Base-by-base conservation (phyloP, 768 basidiomycete genomes). In the Coprinopsis marcescibilis region DNA sequence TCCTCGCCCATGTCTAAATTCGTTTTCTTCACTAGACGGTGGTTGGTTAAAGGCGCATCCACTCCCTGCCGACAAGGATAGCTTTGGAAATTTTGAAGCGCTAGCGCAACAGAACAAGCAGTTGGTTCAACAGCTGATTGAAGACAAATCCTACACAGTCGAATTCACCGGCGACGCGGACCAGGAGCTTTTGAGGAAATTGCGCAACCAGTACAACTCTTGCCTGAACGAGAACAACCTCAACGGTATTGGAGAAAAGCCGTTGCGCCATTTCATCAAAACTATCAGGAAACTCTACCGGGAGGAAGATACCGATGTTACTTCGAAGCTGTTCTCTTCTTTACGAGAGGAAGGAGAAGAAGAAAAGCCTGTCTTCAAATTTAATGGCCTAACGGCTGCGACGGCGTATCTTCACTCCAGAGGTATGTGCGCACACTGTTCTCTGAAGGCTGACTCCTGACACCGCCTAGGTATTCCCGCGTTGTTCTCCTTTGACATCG, bases 21-120 rank as follows among this genome's bases (percentile, higher is more conserved):
- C 44, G 30, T 42, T 49, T 37, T 35, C 17, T 48, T 8, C 26
- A n/a, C n/a, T 14, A 94, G 89, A 85, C 58, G 89, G 90, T 14
- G 92, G 92, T 11, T 99, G 95, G 95, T 71, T 87, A 15, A 77
- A 76, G 33, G 65, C 70, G 0, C 82, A 98, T 60, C 86, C 89
- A 25, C 73, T 99, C 34, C 95, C 96, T 1, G 81, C 89, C 0
- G 91, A 89, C 62, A 89, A 89, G 60, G 77, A 83, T 27, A 71
- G 69, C 45, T 83, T 75, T 54, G 86, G 83, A 32, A 74, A 77
- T 20, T 94, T 94, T 59, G 77, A 85, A 44, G 71, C 75, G 17
- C 75, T 94, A 23, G 68, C 81, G 1, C 75, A 83, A 57, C 70
- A 85, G 57, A 96, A 95, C 63, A 78, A 81, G 64, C 81, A 83